These are phyloP conservation scores for Annona cherimola DNA, from an alignment of 164 flowering plant species.

Conservation along the genomic window DNA sequence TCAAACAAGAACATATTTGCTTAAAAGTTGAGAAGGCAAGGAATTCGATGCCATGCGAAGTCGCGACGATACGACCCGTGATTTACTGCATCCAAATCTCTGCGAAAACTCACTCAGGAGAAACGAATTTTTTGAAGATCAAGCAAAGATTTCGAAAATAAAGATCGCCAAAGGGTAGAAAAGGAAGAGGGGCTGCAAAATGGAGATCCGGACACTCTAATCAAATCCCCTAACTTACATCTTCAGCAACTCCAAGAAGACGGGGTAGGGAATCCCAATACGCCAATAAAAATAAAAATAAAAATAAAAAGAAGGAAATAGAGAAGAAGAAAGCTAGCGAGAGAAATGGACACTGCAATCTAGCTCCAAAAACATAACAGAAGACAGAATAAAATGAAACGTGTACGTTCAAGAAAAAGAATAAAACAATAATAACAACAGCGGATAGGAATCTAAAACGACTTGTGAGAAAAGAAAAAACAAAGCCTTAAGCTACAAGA, in stretches of 20 bases:
- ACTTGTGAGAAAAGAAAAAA: neutral
- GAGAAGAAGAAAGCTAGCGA: neutral
- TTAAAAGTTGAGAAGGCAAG: neutral
- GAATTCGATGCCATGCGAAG: neutral
- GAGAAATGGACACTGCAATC: neutral
- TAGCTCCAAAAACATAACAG: neutral
- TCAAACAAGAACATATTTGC: conserved; percentile 15
- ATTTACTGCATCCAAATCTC: neutral
- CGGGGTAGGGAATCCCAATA: no score
- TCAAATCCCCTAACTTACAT: neutral
- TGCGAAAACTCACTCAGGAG: neutral
- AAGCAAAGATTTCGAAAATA: neutral
- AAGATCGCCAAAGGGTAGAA: neutral
- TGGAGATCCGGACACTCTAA: neutral
- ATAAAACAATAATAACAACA: neutral
- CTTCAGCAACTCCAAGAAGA: neutral
- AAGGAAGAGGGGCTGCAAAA: neutral
- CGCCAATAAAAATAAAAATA: no score
- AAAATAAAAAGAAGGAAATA: no score
- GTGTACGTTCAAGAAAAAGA: neutral
- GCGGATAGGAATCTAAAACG: neutral
- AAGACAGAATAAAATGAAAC: no score
- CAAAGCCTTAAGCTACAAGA: neutral
- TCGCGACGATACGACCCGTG: neutral
- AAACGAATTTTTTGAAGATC: neutral